Percentiles rank a stretch among this genome's conserved stretches.
phyloP scores from a whole-genome alignment of 2,329 filamentous ascomycete species.

The Fusarium sp. region DNA sequence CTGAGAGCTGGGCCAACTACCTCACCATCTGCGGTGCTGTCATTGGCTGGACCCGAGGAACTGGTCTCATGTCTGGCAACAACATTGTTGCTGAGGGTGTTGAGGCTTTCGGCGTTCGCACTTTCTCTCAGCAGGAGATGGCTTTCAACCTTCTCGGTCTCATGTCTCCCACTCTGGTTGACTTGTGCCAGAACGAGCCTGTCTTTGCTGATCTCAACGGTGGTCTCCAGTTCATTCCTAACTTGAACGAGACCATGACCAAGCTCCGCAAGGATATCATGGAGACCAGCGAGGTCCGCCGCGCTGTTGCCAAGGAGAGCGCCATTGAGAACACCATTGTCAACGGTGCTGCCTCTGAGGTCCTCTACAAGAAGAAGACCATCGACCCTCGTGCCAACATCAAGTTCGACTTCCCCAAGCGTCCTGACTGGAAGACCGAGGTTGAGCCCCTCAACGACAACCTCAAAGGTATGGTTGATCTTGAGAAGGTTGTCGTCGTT shows the following conservation, averaged over 20 bases:
- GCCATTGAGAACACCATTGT: conserved; percentile 97
- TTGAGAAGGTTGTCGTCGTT: conserved; percentile 97
- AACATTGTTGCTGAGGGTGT: conserved; percentile 98
- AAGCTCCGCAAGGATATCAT: conserved; percentile 93
- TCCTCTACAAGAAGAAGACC: conserved; percentile 92
- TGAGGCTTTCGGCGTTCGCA: conserved; percentile 95
- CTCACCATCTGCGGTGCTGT: conserved; percentile 98
- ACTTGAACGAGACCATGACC: conserved; percentile 94
- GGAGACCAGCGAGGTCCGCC: conserved; percentile 92
- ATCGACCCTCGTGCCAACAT: conserved; percentile 96
- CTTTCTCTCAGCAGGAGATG: conserved; percentile 99
- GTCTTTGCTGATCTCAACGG: conserved; percentile 98
- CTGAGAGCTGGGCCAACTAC: conserved; percentile 96
- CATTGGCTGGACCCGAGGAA: conserved; percentile 99
- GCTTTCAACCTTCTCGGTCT: conserved; percentile 97
- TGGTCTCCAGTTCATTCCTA: conserved; percentile 95
- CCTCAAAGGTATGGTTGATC: conserved; percentile 97
- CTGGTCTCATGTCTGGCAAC: conserved; percentile 97
- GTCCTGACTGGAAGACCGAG: conserved; percentile 92
- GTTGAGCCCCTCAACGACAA: conserved; percentile 87
- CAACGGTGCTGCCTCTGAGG: conserved; percentile 92
- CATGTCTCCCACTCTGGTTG: conserved; percentile 93
- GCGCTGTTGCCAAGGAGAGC: conserved; percentile 94
- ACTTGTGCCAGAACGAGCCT: conserved; percentile 94
- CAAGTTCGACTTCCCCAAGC: conserved; percentile 92